Percentiles rank a stretch among this genome's conserved stretches.
phyloP scores from a whole-genome alignment of 192 early-diverging fungal species.

The Linnemannia zychae region DNA sequence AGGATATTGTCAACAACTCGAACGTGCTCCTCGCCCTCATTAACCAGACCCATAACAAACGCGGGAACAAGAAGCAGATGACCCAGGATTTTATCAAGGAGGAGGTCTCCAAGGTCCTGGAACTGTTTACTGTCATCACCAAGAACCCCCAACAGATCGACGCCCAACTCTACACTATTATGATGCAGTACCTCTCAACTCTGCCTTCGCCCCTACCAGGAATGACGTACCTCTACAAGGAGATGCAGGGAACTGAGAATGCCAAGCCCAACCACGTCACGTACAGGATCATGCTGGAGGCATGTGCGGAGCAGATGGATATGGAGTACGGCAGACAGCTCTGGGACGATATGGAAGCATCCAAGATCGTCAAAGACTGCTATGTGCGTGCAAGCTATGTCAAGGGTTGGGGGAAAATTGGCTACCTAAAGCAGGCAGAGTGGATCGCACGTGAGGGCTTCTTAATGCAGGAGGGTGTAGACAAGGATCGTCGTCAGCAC shows the following conservation, averaged over 20 bases:
- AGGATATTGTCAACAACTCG: constrained; percentile 36
- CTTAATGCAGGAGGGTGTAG: background rate
- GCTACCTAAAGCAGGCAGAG: constrained; percentile 28
- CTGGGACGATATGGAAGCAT: constrained; percentile 26
- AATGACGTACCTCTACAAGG: constrained; percentile 50
- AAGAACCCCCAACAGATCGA: constrained; percentile 25
- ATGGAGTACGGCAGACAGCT: constrained; percentile 32
- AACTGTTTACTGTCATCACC: constrained; percentile 44
- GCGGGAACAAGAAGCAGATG: background rate
- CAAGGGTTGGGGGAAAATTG: constrained; percentile 34
- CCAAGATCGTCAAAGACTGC: constrained; percentile 18
- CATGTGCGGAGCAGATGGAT: constrained; percentile 54
- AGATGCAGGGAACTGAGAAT: constrained; percentile 23
- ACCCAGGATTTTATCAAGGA: constrained; percentile 41
- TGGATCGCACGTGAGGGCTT: constrained; percentile 6
- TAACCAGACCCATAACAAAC: constrained; percentile 30
- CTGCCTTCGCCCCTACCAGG: constrained; percentile 45
- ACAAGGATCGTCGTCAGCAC: background rate
- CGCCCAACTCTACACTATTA: constrained; percentile 47
- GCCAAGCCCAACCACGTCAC: constrained; percentile 41
- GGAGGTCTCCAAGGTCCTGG: constrained; percentile 45
- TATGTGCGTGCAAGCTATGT: constrained; percentile 38
- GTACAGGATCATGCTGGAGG: constrained; percentile 41
- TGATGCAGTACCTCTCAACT: constrained; percentile 55
- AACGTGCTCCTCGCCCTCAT: constrained; percentile 41